Evolutionary conservation across 75 land plant species (phyloP).

Genomic region (Pinus tabuliformis): DNA sequence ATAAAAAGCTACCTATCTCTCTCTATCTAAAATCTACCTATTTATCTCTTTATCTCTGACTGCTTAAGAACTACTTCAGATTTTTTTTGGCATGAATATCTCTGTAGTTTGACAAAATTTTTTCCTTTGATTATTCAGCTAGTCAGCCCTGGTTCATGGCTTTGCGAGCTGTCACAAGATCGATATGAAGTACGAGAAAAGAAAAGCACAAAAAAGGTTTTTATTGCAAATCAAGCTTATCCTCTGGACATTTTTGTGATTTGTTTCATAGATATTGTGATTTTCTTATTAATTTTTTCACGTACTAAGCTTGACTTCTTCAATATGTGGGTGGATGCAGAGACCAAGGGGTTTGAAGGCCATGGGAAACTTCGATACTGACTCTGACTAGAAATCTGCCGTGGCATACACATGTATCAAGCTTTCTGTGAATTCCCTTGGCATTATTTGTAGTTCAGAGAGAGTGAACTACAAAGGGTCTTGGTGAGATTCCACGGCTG

Average conservation of each 20-base stretch:
- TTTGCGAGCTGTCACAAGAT: slow-evolving; percentile 77
- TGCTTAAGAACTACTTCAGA: no score
- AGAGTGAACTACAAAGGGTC: background rate
- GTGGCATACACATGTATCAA: background rate
- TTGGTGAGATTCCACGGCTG: background rate
- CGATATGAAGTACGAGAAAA: slow-evolving; percentile 94
- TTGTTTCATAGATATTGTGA: background rate
- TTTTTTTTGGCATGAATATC: no score
- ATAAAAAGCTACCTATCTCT: no score
- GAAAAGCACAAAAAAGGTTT: slow-evolving; percentile 81
- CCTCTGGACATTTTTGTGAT: background rate
- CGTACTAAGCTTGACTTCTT: background rate
- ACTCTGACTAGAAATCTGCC: slow-evolving; percentile 45
- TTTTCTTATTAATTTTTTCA: background rate
- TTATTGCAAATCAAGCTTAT: no score
- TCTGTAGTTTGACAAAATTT: no score
- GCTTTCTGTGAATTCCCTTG: background rate
- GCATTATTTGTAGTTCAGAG: background rate
- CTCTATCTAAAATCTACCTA: no score
- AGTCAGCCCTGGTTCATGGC: slow-evolving; percentile 88
- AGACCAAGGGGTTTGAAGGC: slow-evolving; percentile 93
- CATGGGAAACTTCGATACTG: slow-evolving; percentile 82
- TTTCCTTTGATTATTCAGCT: slow-evolving; percentile 22
- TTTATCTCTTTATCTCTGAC: no score
- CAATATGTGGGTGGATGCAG: slow-evolving; percentile 34